These are phyloP conservation scores for Euphorbia pulcherrima DNA, from an alignment of 345 rosid species.

Conservation along the genomic window DNA sequence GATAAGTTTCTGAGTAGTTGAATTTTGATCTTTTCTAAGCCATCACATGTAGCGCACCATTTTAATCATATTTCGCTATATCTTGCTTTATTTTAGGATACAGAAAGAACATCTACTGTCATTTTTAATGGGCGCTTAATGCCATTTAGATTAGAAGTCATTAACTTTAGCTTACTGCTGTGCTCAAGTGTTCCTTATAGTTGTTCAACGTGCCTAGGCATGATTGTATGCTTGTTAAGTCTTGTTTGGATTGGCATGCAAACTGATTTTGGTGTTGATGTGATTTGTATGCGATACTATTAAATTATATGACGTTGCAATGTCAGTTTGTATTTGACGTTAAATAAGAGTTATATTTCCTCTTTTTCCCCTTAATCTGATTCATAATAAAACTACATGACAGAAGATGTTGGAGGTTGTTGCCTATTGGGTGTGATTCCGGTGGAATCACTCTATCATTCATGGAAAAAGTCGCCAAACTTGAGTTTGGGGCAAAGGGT, in stretches of 20 bases:
- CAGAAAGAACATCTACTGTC: neutral
- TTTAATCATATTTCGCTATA: neutral
- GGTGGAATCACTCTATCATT: conserved; percentile 55
- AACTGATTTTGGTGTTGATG: neutral
- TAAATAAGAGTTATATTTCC: neutral
- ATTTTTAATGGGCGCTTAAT: neutral
- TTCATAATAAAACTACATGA: conserved; percentile 24
- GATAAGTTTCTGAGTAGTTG: neutral
- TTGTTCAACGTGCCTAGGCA: neutral
- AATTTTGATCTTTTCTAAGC: neutral
- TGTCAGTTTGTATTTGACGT: neutral
- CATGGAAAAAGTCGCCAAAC: conserved; percentile 80
- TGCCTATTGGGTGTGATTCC: conserved; percentile 79
- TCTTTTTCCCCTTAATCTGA: conserved; percentile 13
- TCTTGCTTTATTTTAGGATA: neutral
- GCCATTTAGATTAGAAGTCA: neutral
- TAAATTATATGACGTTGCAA: neutral
- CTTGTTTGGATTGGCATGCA: neutral
- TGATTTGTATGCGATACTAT: neutral
- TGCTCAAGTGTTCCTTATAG: neutral
- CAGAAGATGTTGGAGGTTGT: conserved; percentile 82
- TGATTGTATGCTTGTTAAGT: neutral
- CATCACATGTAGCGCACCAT: too few relatives aligned
- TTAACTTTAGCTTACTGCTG: neutral
- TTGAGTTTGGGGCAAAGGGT: conserved; percentile 78